phyloP scores from a whole-genome alignment of 305 asterid species.

The Galium porrigens region DNA sequence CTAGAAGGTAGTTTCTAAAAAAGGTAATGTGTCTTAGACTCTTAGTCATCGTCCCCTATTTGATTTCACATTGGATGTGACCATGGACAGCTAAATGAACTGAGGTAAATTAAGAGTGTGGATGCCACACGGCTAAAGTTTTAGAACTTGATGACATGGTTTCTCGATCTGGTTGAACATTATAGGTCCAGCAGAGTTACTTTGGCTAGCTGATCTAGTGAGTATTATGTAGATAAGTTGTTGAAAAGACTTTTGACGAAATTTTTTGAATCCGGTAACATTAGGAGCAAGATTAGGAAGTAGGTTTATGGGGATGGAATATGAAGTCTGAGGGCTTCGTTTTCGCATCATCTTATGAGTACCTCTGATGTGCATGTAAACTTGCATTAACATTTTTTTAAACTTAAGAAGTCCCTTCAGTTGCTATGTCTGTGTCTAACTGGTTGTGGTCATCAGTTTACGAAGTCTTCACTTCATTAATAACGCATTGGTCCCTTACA shows the following conservation, averaged over 20 bases:
- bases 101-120: background rate
- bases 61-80: constrained; percentile 7
- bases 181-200: background rate
- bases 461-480: background rate
- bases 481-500: background rate
- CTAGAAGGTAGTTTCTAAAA: constrained; percentile 30
- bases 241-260: background rate
- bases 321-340: no score
- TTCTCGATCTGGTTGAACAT: background rate
- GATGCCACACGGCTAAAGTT: background rate
- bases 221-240: background rate
- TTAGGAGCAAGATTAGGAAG: background rate
- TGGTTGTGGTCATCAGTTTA: background rate
- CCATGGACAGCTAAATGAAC: background rate
- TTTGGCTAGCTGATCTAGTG: background rate
- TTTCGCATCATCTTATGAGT: background rate
- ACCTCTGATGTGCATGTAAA: background rate
- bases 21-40: constrained; percentile 15
- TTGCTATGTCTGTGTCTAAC: background rate
- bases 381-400: background rate
- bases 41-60: constrained; percentile 10
- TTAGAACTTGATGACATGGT: background rate
- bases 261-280: background rate
- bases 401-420: background rate
- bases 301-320: background rate